These are phyloP conservation scores for Adansonia gregorii DNA, from an alignment of 441 rosid genomes.

Conservation along the genomic window DNA sequence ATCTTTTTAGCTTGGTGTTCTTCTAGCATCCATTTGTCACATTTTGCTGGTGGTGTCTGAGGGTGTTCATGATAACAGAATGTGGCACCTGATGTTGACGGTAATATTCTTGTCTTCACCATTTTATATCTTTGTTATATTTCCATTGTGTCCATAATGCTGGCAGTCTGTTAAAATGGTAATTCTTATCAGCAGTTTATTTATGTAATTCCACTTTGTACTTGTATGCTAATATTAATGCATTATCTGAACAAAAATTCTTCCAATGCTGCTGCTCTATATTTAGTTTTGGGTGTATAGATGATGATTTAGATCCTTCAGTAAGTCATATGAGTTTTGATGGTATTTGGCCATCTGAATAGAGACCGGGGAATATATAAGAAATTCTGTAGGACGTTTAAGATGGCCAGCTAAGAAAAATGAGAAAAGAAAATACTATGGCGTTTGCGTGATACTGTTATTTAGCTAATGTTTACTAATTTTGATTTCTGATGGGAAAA, in stretches of 20 bases:
- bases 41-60: slow-evolving; percentile 79
- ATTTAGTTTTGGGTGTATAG: not conserved
- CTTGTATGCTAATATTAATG: not conserved
- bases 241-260: slow-evolving; percentile 6
- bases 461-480: not conserved
- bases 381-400: not conserved
- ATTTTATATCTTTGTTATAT: slow-evolving; percentile 2
- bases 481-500: slow-evolving; percentile 15
- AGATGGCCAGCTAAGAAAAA: not conserved
- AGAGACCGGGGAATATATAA: not conserved
- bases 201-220: not conserved
- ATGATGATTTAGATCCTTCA: slow-evolving; percentile 17
- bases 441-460: not conserved
- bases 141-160: slow-evolving; percentile 7
- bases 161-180: slow-evolving; percentile 13
- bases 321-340: not conserved
- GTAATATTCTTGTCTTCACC: slow-evolving; percentile 43
- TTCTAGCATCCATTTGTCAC: slow-evolving; percentile 78
- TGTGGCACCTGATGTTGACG: slow-evolving; percentile 71
- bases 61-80: slow-evolving; percentile 64
- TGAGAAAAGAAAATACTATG: not conserved
- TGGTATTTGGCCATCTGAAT: slow-evolving; percentile 4
- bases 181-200: not conserved
- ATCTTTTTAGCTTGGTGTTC: slow-evolving; percentile 72
- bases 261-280: not conserved